Conservation (phyloP, 768 basidiomycete genomes). For the Mycena kentingensis region DNA sequence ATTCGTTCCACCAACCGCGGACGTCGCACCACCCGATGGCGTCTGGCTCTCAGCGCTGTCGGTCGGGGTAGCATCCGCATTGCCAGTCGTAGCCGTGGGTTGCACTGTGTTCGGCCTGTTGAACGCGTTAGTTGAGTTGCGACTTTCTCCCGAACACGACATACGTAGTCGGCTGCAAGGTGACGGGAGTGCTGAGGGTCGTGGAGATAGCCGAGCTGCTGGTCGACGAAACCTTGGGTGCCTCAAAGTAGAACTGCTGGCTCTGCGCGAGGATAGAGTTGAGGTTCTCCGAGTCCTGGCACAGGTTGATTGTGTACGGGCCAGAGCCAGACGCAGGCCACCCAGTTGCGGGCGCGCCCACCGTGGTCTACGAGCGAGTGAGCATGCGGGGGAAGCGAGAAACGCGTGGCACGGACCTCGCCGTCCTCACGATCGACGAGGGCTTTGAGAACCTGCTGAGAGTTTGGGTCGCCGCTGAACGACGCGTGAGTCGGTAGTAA, state of each 20-base stretch:
- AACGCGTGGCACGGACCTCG: constrained; percentile 7
- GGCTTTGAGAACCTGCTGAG: constrained; percentile 56
- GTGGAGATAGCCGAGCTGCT: constrained; percentile 29
- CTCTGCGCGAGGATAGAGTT: constrained; percentile 73
- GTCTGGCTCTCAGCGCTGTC: constrained; percentile 9
- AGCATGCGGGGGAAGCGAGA: neutral
- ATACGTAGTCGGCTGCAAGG: neutral
- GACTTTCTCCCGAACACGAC: neutral
- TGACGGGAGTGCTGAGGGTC: constrained; percentile 1
- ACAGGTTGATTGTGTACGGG: constrained; percentile 72
- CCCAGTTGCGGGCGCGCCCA: constrained; percentile 61
- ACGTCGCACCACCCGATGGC: constrained; percentile 34
- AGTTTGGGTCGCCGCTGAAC: neutral
- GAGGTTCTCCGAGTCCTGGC: constrained; percentile 47
- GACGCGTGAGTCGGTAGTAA: constrained; percentile 1
- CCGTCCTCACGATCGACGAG: constrained; percentile 52
- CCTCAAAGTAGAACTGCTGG: constrained; percentile 50
- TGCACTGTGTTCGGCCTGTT: neutral
- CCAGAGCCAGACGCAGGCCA: constrained; percentile 58
- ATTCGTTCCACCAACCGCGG: constrained; percentile 28
- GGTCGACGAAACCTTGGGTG: constrained; percentile 27
- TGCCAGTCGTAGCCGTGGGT: neutral
- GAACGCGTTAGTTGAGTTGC: neutral
- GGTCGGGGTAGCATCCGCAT: neutral
- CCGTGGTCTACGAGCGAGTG: constrained; percentile 24